Conservation (phyloP, 768 basidiomycete genomes). For the Strobilomyces echinocephalus region DNA sequence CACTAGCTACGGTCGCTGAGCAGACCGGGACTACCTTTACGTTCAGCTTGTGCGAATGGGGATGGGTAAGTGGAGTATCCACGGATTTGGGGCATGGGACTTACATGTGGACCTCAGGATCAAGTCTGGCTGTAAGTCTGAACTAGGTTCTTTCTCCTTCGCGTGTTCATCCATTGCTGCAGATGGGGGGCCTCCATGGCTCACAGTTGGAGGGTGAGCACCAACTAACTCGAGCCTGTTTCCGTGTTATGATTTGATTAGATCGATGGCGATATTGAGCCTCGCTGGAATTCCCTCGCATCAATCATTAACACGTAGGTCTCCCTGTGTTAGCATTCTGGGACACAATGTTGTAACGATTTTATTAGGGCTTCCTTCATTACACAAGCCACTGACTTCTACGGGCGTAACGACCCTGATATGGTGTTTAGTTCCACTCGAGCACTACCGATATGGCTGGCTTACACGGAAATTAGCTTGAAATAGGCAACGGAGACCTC, state of each 20-base stretch:
- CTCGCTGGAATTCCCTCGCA: conserved; percentile 48
- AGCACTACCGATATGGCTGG: neutral
- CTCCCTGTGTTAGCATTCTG: neutral
- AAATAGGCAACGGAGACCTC: conserved; percentile 59
- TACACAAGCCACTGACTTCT: conserved; percentile 57
- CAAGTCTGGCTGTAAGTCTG: conserved; percentile 59
- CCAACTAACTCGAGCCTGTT: neutral
- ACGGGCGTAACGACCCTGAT: conserved; percentile 62
- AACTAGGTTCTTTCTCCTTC: conserved; percentile 18
- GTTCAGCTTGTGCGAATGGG: conserved; percentile 66
- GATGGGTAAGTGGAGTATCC: conserved; percentile 40
- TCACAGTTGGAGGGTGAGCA: conserved; percentile 43
- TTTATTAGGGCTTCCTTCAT: conserved; percentile 55
- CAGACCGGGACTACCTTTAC: conserved; percentile 48
- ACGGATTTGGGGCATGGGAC: neutral
- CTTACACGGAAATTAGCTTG: conserved; percentile 36
- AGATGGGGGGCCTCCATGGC: conserved; percentile 34
- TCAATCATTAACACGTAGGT: conserved; percentile 51
- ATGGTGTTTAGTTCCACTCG: conserved; percentile 37
- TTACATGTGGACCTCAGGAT: conserved; percentile 32
- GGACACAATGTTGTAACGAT: neutral
- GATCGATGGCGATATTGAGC: conserved; percentile 24
- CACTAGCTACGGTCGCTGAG: conserved; percentile 44
- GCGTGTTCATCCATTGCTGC: neutral
- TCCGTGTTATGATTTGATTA: neutral